These are phyloP conservation scores for Ascoidea rubescens DNA, from an alignment of 805 yeast genomes.

Conservation along the genomic window DNA sequence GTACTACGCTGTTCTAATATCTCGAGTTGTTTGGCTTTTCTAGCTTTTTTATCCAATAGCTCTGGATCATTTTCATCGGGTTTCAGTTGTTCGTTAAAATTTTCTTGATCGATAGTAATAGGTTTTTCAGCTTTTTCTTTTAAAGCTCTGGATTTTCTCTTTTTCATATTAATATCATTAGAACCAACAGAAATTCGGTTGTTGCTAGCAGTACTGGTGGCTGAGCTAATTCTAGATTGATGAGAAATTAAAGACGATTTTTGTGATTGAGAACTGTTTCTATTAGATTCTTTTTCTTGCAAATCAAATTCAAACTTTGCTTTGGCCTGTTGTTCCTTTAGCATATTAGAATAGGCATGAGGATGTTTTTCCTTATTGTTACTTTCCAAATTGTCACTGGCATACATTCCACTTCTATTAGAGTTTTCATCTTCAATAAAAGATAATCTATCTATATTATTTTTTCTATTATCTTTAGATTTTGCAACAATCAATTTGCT, in stretches of 20 bases:
- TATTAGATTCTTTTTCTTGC: neutral
- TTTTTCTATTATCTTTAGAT: conserved; percentile 1
- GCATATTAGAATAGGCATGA: neutral
- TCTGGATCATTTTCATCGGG: conserved; percentile 1
- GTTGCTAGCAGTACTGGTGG: conserved; percentile 1
- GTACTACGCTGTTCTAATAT: conserved; percentile 2
- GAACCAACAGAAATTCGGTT: conserved; percentile 2
- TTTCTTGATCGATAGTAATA: neutral
- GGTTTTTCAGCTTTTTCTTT: conserved; percentile 1
- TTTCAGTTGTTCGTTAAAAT: conserved; percentile 2
- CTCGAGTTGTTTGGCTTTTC: conserved; percentile 8
- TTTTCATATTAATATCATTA: conserved; percentile 1
- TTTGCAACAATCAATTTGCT: conserved; percentile 10
- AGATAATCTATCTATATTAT: neutral
- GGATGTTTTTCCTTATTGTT: neutral
- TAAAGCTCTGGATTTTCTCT: conserved; percentile 7
- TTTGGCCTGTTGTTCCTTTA: conserved; percentile 9
- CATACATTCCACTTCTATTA: neutral
- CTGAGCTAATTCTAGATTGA: conserved; percentile 1
- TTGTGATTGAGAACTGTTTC: neutral
- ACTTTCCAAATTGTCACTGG: neutral
- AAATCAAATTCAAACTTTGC: conserved; percentile 1
- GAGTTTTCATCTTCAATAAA: neutral
- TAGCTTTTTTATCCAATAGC: neutral
- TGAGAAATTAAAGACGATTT: neutral